A percentile compares a stretch with the other conserved stretches of the same genome.
phyloP scores from a whole-genome alignment of 306 rosid genomes.

The Mimosa pudica region DNA sequence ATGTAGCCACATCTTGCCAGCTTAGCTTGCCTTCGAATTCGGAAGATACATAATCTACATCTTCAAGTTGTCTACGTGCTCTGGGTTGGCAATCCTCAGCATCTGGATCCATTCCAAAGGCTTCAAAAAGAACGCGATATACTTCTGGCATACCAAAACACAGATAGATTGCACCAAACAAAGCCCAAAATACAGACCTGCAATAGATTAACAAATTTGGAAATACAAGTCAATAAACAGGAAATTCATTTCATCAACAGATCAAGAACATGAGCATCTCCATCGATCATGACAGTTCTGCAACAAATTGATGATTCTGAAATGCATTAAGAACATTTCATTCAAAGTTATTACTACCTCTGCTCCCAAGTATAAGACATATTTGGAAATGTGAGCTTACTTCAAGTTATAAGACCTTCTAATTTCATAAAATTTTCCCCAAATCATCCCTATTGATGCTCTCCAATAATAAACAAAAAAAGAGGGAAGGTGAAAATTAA shows the following conservation, averaged over 20 bases:
- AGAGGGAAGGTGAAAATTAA: too few relatives aligned
- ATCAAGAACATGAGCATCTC: conserved; percentile 34
- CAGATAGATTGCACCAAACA: conserved; percentile 94
- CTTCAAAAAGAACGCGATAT: conserved; percentile 95
- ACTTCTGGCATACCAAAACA: conserved; percentile 97
- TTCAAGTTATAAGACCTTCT: too few relatives aligned
- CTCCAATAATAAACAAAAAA: too few relatives aligned
- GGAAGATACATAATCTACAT: conserved; percentile 85
- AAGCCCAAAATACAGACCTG: conserved; percentile 96
- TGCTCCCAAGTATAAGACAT: too few relatives aligned
- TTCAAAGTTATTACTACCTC: neutral
- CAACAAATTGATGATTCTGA: conserved; percentile 8
- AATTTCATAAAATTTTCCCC: too few relatives aligned
- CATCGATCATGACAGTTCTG: conserved; percentile 6
- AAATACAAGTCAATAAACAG: conserved; percentile 22
- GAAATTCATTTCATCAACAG: conserved; percentile 22
- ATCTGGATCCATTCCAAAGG: conserved; percentile 95
- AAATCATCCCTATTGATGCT: too few relatives aligned
- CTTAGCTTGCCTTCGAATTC: conserved; percentile 85
- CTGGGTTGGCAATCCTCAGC: conserved; percentile 84
- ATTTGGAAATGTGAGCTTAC: too few relatives aligned
- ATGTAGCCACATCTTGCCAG: conserved; percentile 91
- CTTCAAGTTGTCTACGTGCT: conserved; percentile 90
- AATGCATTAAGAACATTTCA: conserved; percentile 12
- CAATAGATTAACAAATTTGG: conserved; percentile 34